Percentiles rank a stretch among this genome's conserved stretches.
These are phyloP conservation scores for Suillus decipiens DNA, from an alignment of 768 basidiomycete species.

Conservation along the genomic window DNA sequence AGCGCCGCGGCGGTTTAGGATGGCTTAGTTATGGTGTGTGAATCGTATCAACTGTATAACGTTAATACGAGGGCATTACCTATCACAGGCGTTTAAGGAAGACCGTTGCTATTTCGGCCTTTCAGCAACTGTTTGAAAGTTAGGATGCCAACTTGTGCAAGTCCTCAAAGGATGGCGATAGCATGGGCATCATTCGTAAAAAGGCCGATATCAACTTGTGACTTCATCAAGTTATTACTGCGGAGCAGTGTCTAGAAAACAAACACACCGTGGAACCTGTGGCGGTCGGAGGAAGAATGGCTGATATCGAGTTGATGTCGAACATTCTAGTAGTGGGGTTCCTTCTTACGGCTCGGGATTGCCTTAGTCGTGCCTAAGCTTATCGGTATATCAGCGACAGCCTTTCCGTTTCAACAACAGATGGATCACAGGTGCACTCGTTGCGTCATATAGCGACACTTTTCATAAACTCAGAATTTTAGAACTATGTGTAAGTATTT, in stretches of 20 bases:
- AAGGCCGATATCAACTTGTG: not conserved
- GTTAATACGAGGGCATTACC: too few relatives aligned
- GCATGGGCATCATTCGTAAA: not conserved
- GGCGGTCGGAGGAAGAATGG: slow-evolving; percentile 1
- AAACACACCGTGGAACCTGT: not conserved
- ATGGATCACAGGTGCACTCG: not conserved
- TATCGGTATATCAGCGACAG: not conserved
- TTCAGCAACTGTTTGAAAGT: not conserved
- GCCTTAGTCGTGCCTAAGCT: not conserved
- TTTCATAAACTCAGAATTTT: not conserved
- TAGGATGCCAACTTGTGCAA: too few relatives aligned
- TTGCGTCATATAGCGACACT: not conserved
- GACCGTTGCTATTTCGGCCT: not conserved
- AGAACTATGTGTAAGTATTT: not conserved
- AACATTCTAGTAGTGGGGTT: not conserved
- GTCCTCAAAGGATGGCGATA: not conserved
- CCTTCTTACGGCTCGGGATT: not conserved
- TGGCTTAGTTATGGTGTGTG: too few relatives aligned
- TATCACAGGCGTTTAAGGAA: not conserved
- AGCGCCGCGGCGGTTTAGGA: not conserved
- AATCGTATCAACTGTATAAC: too few relatives aligned
- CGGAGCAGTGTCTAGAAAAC: not conserved
- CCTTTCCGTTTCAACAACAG: not conserved
- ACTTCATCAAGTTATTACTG: not conserved
- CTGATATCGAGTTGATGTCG: not conserved